Base-by-base conservation (phyloP, 2,329 filamentous ascomycete genomes). In the Thelonectria discophora region DNA sequence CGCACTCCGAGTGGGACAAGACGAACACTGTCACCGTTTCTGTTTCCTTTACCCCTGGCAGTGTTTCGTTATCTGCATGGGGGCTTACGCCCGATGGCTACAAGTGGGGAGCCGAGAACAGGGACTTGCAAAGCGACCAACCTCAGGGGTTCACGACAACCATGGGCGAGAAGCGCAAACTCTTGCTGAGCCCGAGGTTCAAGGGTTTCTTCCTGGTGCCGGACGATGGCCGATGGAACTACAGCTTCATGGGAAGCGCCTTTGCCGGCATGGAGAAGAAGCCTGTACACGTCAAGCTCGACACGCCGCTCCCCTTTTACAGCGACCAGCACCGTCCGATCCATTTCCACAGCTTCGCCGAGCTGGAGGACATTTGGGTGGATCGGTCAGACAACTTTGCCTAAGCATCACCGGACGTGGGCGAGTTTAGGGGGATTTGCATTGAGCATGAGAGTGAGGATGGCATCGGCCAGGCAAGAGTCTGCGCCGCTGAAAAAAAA, bases 61-160 rank as follows among this genome's bases (percentile, higher is more conserved):
- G 94, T 52, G 95, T 99, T 17, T 97, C 94, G 3, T 85, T 99
- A 52, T 92, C 93, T 6, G 94, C 95, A 0, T 99, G 94, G 93
- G 90, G 91, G 5, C 86, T 99, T 42, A 97, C 93, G 1, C 94
- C 95, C 1, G 84, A 90, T 65, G 95, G 95, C 54, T 97, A 97
- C 82, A 94, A 94, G 77, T 99, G 96, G 95, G 95, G 95, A 66
- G 93, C 89, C 1, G 92, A 97, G 75, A 99, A 99, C 84, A 94
- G 90, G 79, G 96, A 99, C 79, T 88, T 89, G 57, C 89, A 90
- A 69, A 97, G 92, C 65, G 95, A 99, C 76, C 93, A 97, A 76
- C 95, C 96, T 0, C 90, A 94, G 66, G 96, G 96, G 40, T 99
- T 99, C 82, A 90, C 89, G 60, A 96, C 93, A 24, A 88, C 83